Evolutionary conservation across 1,284 basidiomycete species (phyloP).

Genomic region (Rhizopogon hawkerae): DNA sequence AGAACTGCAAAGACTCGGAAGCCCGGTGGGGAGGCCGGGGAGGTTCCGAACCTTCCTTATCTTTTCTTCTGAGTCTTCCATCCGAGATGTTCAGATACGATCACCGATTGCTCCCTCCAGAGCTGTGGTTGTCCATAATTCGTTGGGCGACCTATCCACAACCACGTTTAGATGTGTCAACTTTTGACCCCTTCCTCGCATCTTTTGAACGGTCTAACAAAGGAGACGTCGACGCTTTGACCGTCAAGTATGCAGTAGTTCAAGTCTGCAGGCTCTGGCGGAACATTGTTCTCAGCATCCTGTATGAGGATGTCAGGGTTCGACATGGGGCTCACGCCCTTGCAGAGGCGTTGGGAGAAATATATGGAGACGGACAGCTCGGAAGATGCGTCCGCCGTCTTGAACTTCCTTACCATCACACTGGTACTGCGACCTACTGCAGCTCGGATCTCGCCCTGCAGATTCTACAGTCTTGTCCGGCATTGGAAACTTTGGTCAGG

Average conservation of each 20-base stretch:
- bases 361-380: slow-evolving; percentile 15
- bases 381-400: slow-evolving; percentile 41
- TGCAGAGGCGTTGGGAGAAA: slow-evolving; percentile 22
- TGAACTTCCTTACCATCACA: slow-evolving; percentile 48
- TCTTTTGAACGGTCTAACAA: slow-evolving; percentile 15
- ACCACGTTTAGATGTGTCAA: slow-evolving; percentile 21
- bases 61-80: not conserved
- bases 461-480: slow-evolving; percentile 42
- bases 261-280: slow-evolving; percentile 53
- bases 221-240: slow-evolving; percentile 8
- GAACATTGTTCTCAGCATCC: slow-evolving; percentile 32
- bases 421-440: slow-evolving; percentile 32
- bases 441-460: slow-evolving; percentile 25
- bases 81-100: not conserved
- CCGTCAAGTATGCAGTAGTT: slow-evolving; percentile 35
- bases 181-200: slow-evolving; percentile 37
- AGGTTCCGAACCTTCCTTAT: not conserved
- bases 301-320: slow-evolving; percentile 50
- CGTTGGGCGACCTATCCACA: slow-evolving; percentile 32
- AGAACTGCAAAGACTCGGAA: too few species aligned
- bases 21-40: too few species aligned
- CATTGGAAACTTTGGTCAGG: slow-evolving; percentile 49
- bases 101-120: slow-evolving; percentile 32
- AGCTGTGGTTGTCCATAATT: slow-evolving; percentile 46
- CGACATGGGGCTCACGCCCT: slow-evolving; percentile 25